Conservation (phyloP, 1,139 yeast species). For the Blastobotrys arbuscula region DNA sequence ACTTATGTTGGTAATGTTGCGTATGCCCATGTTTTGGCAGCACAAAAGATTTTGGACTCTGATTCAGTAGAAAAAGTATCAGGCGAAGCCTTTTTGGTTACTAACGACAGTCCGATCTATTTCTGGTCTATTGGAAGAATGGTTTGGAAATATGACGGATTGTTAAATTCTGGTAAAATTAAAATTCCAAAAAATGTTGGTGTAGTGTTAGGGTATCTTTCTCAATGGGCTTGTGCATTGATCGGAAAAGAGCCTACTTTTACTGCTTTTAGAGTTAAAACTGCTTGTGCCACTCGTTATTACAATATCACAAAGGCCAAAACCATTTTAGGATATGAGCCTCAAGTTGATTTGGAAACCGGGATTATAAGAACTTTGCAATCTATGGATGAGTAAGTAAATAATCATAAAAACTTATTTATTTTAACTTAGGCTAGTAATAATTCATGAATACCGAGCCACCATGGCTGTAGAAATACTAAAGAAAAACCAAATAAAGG, state of each 20-base stretch:
- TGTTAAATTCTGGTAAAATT: constrained; percentile 52
- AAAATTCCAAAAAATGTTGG: constrained; percentile 72
- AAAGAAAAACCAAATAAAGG: constrained; percentile 9
- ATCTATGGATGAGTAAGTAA: constrained; percentile 69
- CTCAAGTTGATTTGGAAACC: constrained; percentile 72
- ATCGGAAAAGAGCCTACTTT: constrained; percentile 84
- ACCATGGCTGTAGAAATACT: background rate
- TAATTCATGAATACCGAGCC: background rate
- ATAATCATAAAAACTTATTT: background rate
- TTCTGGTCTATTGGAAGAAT: constrained; percentile 97
- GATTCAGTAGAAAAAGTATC: constrained; percentile 43
- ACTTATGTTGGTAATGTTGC: constrained; percentile 99
- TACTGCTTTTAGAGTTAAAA: constrained; percentile 89
- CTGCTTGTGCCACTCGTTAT: constrained; percentile 92
- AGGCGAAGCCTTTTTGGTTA: constrained; percentile 84
- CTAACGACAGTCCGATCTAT: constrained; percentile 92
- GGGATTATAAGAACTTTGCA: constrained; percentile 77
- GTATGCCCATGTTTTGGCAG: constrained; percentile 91
- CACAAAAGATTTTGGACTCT: constrained; percentile 58
- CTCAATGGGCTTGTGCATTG: constrained; percentile 65
- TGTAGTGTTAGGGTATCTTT: constrained; percentile 68
- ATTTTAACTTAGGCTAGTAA: background rate
- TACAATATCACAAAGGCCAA: constrained; percentile 91
- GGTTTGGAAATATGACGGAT: constrained; percentile 96
- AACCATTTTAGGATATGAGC: constrained; percentile 65